phyloP scores from a whole-genome alignment of 164 flowering plant genomes.

The Umbellularia californica region DNA sequence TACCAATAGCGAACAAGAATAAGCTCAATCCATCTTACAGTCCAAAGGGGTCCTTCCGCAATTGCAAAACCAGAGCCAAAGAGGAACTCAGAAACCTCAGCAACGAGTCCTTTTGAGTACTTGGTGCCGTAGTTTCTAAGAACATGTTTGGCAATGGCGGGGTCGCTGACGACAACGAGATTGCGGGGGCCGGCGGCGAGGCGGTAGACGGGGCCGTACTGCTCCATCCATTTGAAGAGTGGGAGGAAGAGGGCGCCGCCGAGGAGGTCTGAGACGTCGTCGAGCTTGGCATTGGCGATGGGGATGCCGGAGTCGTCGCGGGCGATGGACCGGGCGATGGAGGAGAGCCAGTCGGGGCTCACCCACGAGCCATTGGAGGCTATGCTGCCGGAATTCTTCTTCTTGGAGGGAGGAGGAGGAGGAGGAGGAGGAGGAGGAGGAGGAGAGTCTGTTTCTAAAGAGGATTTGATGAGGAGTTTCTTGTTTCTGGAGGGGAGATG shows the following conservation, averaged over 20 bases:
- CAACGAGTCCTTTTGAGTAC: conserved; percentile 74
- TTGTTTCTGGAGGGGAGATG: not conserved
- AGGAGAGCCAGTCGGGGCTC: conserved; percentile 90
- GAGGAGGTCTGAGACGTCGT: conserved; percentile 80
- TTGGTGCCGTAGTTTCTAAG: conserved; percentile 64
- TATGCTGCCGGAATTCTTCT: not conserved
- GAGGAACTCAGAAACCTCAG: conserved; percentile 89
- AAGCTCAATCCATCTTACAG: conserved; percentile 36
- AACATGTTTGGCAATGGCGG: conserved; percentile 89
- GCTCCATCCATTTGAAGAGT: conserved; percentile 81
- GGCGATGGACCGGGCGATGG: conserved; percentile 42
- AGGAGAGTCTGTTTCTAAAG: conserved; percentile 19
- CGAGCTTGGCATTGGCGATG: conserved; percentile 73
- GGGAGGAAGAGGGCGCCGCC: conserved; percentile 92
- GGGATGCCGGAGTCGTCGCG: conserved; percentile 74
- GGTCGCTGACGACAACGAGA: conserved; percentile 84
- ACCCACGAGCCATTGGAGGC: conserved; percentile 57
- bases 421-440: conserved; percentile 3
- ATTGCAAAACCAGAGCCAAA: conserved; percentile 94
- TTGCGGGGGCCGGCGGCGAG: conserved; percentile 88
- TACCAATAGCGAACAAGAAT: not conserved
- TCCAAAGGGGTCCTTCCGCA: conserved; percentile 92
- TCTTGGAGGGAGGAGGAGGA: conserved; percentile 6
- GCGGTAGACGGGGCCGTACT: conserved; percentile 75
- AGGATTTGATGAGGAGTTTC: conserved; percentile 18